Conservation (phyloP, 129 eudicot species). For the Ambrosia artemisiifolia region DNA sequence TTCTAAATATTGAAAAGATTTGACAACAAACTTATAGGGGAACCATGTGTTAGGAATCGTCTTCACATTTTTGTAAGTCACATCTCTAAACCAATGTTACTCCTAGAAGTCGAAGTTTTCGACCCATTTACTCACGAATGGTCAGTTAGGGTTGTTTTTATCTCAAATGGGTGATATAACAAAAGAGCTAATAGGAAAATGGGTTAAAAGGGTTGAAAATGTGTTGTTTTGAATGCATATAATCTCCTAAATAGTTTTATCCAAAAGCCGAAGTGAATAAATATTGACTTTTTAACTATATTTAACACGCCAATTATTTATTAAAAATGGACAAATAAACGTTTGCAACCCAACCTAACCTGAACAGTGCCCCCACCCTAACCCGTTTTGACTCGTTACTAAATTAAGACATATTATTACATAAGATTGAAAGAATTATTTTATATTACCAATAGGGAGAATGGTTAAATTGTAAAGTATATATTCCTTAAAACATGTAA, state of each 20-base stretch:
- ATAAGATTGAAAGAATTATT: not conserved
- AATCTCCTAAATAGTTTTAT: not conserved
- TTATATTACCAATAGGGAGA: too few species aligned
- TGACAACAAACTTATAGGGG: constrained; percentile 28
- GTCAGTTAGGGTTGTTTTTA: not conserved
- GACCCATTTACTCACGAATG: not conserved
- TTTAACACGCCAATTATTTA: not conserved
- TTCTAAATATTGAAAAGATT: constrained; percentile 27
- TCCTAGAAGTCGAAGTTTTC: not conserved
- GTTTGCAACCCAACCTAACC: not conserved
- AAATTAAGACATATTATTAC: not conserved
- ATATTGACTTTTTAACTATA: too few species aligned
- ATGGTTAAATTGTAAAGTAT: not conserved
- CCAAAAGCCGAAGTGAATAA: too few species aligned
- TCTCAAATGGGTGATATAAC: not conserved
- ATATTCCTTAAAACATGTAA: not conserved
- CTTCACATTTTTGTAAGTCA: not conserved
- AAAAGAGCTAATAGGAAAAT: too few species aligned
- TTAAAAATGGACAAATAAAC: too few species aligned
- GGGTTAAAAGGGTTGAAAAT: too few species aligned
- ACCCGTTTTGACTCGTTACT: not conserved
- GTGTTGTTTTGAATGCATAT: not conserved
- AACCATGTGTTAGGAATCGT: constrained; percentile 10
- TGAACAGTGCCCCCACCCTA: not conserved
- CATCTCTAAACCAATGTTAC: not conserved